A percentile compares a stretch with the other conserved stretches of the same genome.
phyloP scores from a whole-genome alignment of 2,329 filamentous ascomycete species.

The Cladosporium sp. region DNA sequence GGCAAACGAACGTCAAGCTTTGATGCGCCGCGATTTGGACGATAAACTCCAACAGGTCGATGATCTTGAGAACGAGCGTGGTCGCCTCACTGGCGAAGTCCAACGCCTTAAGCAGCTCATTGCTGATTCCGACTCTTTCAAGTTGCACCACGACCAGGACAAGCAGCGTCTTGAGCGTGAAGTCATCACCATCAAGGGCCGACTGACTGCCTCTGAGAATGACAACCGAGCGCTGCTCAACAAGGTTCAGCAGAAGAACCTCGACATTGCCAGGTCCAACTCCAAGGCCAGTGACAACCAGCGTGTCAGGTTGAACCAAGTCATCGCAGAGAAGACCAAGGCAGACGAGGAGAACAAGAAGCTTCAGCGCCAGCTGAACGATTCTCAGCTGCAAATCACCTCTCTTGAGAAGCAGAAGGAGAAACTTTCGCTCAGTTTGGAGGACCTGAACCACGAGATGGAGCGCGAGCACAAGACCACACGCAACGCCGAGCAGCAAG shows the following conservation, averaged over 20 bases:
- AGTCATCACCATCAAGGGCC: constrained; percentile 84
- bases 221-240: constrained; percentile 94
- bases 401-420: constrained; percentile 92
- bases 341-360: constrained; percentile 80
- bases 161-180: constrained; percentile 93
- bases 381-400: constrained; percentile 78
- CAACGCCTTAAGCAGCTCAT: constrained; percentile 86
- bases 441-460: constrained; percentile 91
- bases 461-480: constrained; percentile 86
- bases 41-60: constrained; percentile 73
- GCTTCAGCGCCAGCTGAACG: constrained; percentile 80
- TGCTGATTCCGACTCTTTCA: constrained; percentile 84
- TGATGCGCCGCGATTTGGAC: constrained; percentile 77
- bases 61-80: constrained; percentile 78
- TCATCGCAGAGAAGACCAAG: constrained; percentile 81
- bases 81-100: constrained; percentile 74
- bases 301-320: constrained; percentile 70
- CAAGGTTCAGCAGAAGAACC: constrained; percentile 94
- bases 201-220: constrained; percentile 88
- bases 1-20: constrained; percentile 77
- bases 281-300: constrained; percentile 84
- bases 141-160: constrained; percentile 85
- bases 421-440: constrained; percentile 82
- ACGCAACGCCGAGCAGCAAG: constrained; percentile 84
- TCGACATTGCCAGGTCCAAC: constrained; percentile 89